Evolutionary conservation across 345 rosid genomes (phyloP), one percentile per base, ranked within the genome.

Genomic region (Salix purpurea): DNA sequence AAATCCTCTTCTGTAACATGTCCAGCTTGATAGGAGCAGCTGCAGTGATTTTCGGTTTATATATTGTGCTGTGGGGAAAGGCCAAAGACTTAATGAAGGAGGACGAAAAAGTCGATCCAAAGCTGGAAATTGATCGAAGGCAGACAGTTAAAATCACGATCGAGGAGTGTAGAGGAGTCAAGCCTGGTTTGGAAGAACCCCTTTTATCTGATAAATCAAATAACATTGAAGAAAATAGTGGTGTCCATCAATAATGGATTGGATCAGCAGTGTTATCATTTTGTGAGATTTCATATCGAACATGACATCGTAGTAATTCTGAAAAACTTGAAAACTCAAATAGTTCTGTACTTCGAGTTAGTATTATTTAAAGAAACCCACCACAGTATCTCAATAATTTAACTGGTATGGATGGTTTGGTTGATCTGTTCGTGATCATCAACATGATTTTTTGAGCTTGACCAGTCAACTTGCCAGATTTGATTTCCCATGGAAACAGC

Each of bases 51-150:
- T 44, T 66, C 37, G 83, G 86, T 1, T 24, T 83, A 2, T 83
- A 83, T 61, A 48, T 77, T 67, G 78, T 83, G 46, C 87, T 91
- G 0, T 91, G 95, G 95, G 94, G 93, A 23, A 89, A 89, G 74
- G 90, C 89, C 69, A 74, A 86, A 75, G 92, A 89, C 65, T 73
- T 81, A 5, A 76, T 65, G 72, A 83, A 76, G 72, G 71, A 60
- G 14, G 71, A 42, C 73, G 58, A 30, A 30, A 82, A 70, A 8
- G 65, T 15, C 15, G 77, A 86, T 69, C 52, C 77, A 2, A 80
- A 80, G 65, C 56, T 78, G 39, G 80, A 74, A 46, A 48, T 74
- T 24, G 84, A 80, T 68, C 39, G 81, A 37, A 72, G 52, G 7
- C 69, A 13, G 40, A 74, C 37, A 50, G 81, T 73, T 23, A 78